These are phyloP conservation scores for Chlamydomonas sphaeroides DNA, from an alignment of 139 green algal genomes.

Conservation along the genomic window DNA sequence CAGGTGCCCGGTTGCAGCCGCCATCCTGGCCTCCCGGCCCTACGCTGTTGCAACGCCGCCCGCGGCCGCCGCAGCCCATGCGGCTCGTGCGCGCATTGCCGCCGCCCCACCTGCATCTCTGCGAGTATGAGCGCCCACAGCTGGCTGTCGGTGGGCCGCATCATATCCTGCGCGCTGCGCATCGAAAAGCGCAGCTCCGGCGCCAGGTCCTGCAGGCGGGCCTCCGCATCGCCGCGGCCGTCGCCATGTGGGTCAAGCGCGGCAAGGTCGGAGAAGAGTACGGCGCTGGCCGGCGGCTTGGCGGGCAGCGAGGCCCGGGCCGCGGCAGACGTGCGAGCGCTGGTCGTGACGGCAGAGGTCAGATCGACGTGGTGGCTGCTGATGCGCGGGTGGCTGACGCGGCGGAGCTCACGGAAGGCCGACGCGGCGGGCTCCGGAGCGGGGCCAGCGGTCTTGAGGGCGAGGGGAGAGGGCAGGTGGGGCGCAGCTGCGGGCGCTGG, in stretches of 20 bases:
- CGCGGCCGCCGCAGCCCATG: too few species aligned
- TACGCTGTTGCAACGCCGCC: too few species aligned
- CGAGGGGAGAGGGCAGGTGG: not conserved
- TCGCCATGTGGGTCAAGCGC: too few species aligned
- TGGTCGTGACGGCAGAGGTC: not conserved
- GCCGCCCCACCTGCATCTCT: slow-evolving; percentile 17
- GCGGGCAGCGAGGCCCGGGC: not conserved
- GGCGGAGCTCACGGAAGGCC: not conserved
- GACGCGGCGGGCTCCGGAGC: slow-evolving; percentile 5
- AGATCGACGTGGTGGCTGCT: slow-evolving; percentile 30
- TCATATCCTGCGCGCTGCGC: not conserved
- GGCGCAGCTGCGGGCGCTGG: not conserved
- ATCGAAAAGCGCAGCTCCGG: not conserved
- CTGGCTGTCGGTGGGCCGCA: slow-evolving; percentile 20
- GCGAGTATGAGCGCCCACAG: slow-evolving; percentile 18
- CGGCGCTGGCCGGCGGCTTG: not conserved
- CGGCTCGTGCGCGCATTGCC: too few species aligned
- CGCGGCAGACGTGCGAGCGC: too few species aligned
- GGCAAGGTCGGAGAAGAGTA: slow-evolving; percentile 22
- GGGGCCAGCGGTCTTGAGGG: not conserved
- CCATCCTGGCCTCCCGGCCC: too few species aligned
- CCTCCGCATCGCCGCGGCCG: too few species aligned
- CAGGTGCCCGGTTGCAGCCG: too few species aligned
- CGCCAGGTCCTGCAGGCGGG: not conserved
- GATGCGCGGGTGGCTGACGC: not conserved